Base-by-base conservation (phyloP, 2,329 filamentous ascomycete species). In the Curvularia lunata region DNA sequence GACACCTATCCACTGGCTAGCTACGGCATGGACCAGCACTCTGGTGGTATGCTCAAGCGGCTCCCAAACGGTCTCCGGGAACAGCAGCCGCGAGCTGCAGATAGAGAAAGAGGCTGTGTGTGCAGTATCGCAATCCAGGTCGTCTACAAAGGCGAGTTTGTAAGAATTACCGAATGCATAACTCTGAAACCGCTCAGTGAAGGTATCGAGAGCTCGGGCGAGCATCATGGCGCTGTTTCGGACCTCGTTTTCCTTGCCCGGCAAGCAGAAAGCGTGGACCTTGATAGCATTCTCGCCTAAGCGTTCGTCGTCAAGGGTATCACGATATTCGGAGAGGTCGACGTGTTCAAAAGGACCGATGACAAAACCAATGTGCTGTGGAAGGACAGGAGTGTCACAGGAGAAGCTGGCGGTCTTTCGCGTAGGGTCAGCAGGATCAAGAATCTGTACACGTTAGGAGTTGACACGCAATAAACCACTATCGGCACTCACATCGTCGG, bases 321-420 rank as follows among this genome's bases (percentile, higher is more conserved):
- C 91, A 49, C 96, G 88, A 69, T 91, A 97, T 66, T 94, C 91
- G 2, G 91, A 90, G 5, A 99, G 82, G 71, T 97, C 91, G 52
- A 98, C 88, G 66, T 94, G 90, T 76, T 98, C 92, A 73, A 99
- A 99, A 0, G 96, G 95, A 0, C 96, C 95, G 54, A 98, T 86
- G 2, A 92, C 91, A 75, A 99, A 97, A 4, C 93, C 94, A 63
- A 99, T 88, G 73, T 98, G 94, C 61, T 93, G 90, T 1, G 94
- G 89, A 1, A 92, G 88, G 8, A 95, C 86, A 49, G 87, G 58
- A 85, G 85, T 64, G 52, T 69, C 69, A 59, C 91, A 89, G 54
- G 88, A 86, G 72, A 98, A 99, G 0, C 89, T 91, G 73, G 95
- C 91, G 1, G 91, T 92, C 77, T 96, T 97, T 73, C 92, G 92